Percentiles rank a stretch among this genome's conserved stretches.
Evolutionary conservation across 768 basidiomycete genomes (phyloP).

Genomic region (Lactifluus pinguis): DNA sequence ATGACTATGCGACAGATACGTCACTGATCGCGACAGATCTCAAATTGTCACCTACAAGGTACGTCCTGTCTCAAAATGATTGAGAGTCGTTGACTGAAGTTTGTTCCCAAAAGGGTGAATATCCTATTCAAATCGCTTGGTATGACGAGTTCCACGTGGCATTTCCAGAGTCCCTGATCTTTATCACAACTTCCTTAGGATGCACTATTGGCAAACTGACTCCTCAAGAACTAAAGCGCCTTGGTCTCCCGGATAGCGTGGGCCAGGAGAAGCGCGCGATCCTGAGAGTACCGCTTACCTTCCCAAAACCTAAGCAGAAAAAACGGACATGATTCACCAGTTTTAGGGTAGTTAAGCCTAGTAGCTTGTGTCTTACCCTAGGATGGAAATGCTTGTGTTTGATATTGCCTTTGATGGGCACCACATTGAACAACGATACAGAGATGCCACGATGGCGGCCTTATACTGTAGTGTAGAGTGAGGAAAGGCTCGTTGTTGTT

Average conservation of each 20-base stretch:
- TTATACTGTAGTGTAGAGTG: too few relatives aligned
- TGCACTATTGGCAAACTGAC: constrained; percentile 58
- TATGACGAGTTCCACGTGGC: constrained; percentile 22
- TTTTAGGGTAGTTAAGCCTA: neutral
- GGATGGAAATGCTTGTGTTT: too few relatives aligned
- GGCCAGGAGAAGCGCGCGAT: constrained; percentile 63
- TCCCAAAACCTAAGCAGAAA: constrained; percentile 54
- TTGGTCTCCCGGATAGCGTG: constrained; percentile 57
- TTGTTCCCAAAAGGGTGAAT: constrained; percentile 38
- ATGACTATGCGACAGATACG: constrained; percentile 68
- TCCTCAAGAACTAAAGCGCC: constrained; percentile 53
- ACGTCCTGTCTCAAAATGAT: constrained; percentile 24
- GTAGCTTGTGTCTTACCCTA: too few relatives aligned
- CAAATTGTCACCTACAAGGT: constrained; percentile 56
- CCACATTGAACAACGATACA: too few relatives aligned
- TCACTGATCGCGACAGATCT: constrained; percentile 65
- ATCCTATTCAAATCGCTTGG: constrained; percentile 70
- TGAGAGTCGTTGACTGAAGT: constrained; percentile 8
- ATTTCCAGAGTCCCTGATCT: neutral
- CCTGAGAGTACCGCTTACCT: constrained; percentile 66
- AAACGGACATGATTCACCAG: constrained; percentile 21
- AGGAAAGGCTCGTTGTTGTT: too few relatives aligned
- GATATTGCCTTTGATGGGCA: too few relatives aligned
- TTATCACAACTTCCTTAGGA: constrained; percentile 34
- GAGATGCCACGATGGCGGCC: too few relatives aligned